These are phyloP conservation scores for Hanseniaspora uvarum DNA, from an alignment of 1,139 yeast genomes.

Conservation along the genomic window DNA sequence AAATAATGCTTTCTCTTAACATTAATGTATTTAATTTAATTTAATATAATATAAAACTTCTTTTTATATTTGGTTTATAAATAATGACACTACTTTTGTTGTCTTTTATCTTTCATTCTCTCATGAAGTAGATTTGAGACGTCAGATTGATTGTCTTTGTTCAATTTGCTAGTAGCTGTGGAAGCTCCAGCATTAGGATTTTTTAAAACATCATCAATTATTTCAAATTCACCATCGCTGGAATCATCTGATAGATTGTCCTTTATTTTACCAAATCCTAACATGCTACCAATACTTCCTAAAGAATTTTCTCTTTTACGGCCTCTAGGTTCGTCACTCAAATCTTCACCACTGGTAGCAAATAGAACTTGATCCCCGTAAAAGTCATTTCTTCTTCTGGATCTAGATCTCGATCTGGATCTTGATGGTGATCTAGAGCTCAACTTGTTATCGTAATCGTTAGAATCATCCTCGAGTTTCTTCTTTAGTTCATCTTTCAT, in stretches of 20 bases:
- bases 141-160: not conserved
- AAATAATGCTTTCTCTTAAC: not conserved
- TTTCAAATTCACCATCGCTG: conserved; percentile 17
- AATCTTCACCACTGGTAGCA: conserved; percentile 15
- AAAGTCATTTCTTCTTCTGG: conserved; percentile 11
- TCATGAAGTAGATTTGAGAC: conserved; percentile 8
- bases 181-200: not conserved
- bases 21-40: not conserved
- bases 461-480: conserved; percentile 9
- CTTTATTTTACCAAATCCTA: conserved; percentile 15
- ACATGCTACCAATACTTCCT: conserved; percentile 15
- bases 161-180: not conserved
- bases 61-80: not conserved
- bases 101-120: conserved; percentile 14
- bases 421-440: not conserved
- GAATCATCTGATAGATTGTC: not conserved
- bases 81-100: not conserved
- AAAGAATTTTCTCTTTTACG: conserved; percentile 13
- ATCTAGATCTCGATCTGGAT: conserved; percentile 16
- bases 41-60: not conserved
- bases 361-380: conserved; percentile 8
- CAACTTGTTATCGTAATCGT: not conserved
- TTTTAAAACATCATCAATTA: conserved; percentile 3
- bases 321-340: conserved; percentile 8
- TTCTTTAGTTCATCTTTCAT: conserved; percentile 13